Conservation (phyloP, 31 red algal species). For the Endocladia muricata region DNA sequence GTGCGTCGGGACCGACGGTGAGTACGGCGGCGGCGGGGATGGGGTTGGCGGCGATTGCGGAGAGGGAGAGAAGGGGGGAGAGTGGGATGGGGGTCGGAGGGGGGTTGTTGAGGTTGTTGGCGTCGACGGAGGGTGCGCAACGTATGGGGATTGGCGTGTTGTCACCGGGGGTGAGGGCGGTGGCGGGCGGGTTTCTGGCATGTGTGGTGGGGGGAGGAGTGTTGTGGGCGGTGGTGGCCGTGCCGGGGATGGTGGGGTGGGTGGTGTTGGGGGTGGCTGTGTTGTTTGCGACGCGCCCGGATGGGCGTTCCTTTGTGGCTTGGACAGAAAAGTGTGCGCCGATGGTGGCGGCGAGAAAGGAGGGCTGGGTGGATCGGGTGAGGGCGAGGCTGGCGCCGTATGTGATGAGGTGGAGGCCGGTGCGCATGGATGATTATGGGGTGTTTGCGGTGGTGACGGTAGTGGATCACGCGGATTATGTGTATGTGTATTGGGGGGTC, state of each 20-base stretch:
- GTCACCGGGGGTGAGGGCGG: background rate
- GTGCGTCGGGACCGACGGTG: no score
- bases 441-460: conserved; percentile 70
- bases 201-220: background rate
- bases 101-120: conserved; percentile 25
- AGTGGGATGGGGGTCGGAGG: background rate
- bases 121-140: conserved; percentile 45
- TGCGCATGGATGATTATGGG: conserved; percentile 63
- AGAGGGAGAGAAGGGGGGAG: background rate
- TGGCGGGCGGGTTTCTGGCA: background rate
- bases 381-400: conserved; percentile 72
- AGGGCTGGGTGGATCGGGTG: conserved; percentile 57
- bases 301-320: conserved; percentile 46
- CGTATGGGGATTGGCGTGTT: conserved; percentile 53
- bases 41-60: conserved; percentile 15
- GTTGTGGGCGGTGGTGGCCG: background rate
- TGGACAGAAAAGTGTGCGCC: conserved; percentile 63
- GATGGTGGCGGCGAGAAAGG: conserved; percentile 58
- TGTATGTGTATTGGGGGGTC: conserved; percentile 87
- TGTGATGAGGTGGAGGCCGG: conserved; percentile 57
- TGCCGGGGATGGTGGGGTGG: conserved; percentile 13
- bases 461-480: conserved; percentile 83
- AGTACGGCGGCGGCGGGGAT: conserved; percentile 29
- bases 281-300: conserved; percentile 72
- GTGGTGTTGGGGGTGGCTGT: background rate